Evolutionary conservation across 2,329 filamentous ascomycete species (phyloP), one percentile per base, ranked within the genome.

Genomic region (Knufia fluminis): DNA sequence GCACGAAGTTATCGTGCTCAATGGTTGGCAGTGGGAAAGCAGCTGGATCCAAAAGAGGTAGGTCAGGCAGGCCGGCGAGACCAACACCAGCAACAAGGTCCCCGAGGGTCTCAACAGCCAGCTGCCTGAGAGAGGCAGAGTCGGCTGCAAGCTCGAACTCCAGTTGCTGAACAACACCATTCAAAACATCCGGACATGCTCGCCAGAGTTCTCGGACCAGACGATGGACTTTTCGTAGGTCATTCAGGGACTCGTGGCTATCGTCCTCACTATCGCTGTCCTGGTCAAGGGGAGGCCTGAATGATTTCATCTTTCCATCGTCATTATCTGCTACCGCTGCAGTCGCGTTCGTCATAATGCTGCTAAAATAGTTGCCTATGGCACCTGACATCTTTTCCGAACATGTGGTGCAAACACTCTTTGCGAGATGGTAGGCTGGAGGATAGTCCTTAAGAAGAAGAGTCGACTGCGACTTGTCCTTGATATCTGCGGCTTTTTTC

Each of bases 81-180:
- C 91, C 91, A 63, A 97, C 94, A 4, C 91, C 91, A 35, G 91
- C 84, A 22, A 94, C 85, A 74, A 98, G 90, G 62, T 97, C 91
- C 47, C 94, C 92, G 33, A 98, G 79, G 0, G 92, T 95, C 66
- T 97, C 88, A 0, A 91, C 94, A 2, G 91, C 91, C 50, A 98
- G 76, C 52, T 87, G 77, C 47, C 92, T 85, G 49, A 98, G 72
- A 58, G 92, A 82, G 2, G 90, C 76, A 52, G 94, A 94, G 62
- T 98, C 92, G 0, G 90, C 89, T 2, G 84, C 85, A 46, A 98
- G 72, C 69, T 98, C 92, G 28, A 88, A 86, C 62, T 97, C 91
- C 33, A 98, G 74, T 65, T 96, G 90, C 3, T 90, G 90, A 46
- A 98, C 83, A 10, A 98, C 91, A 60, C 96, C 95, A 56, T 88